Conservation (phyloP, 2,329 filamentous ascomycete species). For the Phyllosticta paracitricarpa region DNA sequence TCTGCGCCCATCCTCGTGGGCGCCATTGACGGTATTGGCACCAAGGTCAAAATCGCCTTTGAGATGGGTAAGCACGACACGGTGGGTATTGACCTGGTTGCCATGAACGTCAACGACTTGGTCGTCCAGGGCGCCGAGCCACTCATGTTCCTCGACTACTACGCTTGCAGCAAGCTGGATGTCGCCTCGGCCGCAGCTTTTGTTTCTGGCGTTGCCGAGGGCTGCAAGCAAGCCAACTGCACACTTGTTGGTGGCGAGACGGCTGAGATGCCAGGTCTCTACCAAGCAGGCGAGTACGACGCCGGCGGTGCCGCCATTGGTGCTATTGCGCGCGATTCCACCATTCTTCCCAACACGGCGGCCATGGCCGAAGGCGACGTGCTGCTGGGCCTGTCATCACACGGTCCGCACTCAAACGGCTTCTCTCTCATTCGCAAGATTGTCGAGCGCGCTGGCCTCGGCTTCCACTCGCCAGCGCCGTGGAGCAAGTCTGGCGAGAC, state of each 20-base stretch:
- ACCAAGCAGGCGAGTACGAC: constrained; percentile 81
- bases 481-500: constrained; percentile 53
- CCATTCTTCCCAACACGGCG: constrained; percentile 64
- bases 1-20: constrained; percentile 76
- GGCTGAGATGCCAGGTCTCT: constrained; percentile 96
- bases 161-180: constrained; percentile 82
- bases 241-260: constrained; percentile 96
- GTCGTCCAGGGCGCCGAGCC: constrained; percentile 93
- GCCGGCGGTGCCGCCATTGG: constrained; percentile 85
- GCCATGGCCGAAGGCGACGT: constrained; percentile 76
- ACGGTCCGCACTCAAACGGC: constrained; percentile 89
- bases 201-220: constrained; percentile 78
- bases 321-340: constrained; percentile 55
- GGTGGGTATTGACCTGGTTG: constrained; percentile 91
- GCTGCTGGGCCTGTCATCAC: constrained; percentile 74
- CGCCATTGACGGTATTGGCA: constrained; percentile 92
- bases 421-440: constrained; percentile 95
- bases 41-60: constrained; percentile 94
- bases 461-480: constrained; percentile 63
- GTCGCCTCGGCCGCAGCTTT: constrained; percentile 72
- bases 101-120: constrained; percentile 98
- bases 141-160: constrained; percentile 96
- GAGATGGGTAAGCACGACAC: constrained; percentile 83
- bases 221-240: constrained; percentile 75
- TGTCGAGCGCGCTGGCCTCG: constrained; percentile 60